Percentiles rank a stretch among this genome's conserved stretches.
Conservation (phyloP, 352 stramenopile species). For the Phytophthora crassamura region DNA sequence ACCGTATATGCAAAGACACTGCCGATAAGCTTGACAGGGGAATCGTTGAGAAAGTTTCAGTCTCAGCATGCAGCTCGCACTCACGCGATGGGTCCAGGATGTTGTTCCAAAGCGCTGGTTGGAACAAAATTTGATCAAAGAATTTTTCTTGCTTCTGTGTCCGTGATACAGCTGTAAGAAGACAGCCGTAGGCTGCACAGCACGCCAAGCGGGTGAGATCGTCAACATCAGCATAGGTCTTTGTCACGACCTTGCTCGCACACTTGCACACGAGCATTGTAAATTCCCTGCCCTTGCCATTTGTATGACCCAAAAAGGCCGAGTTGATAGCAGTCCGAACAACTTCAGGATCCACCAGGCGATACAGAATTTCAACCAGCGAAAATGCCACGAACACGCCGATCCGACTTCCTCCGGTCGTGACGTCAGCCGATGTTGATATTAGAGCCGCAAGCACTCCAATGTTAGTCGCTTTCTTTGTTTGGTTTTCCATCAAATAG, state of each 20-base stretch:
- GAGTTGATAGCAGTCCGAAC: slow-evolving; percentile 74
- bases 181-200: slow-evolving; percentile 75
- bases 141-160: slow-evolving; percentile 91
- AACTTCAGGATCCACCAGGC: slow-evolving; percentile 64
- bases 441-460: slow-evolving; percentile 63
- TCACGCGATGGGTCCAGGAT: slow-evolving; percentile 57
- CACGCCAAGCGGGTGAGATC: slow-evolving; percentile 56
- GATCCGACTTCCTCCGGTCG: slow-evolving; percentile 42
- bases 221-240: slow-evolving; percentile 41
- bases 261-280: slow-evolving; percentile 89
- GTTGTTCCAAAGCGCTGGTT: slow-evolving; percentile 72
- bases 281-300: slow-evolving; percentile 81
- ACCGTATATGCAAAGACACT: slow-evolving; percentile 38
- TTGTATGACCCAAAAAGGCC: slow-evolving; percentile 71
- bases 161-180: slow-evolving; percentile 76
- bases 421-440: slow-evolving; percentile 55
- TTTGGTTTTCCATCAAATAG: slow-evolving; percentile 46
- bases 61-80: slow-evolving; percentile 61
- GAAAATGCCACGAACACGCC: slow-evolving; percentile 64
- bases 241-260: slow-evolving; percentile 78
- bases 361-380: slow-evolving; percentile 73
- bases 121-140: slow-evolving; percentile 87
- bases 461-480: slow-evolving; percentile 47
- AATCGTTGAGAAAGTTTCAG: slow-evolving; percentile 53
- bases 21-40: slow-evolving; percentile 58